phyloP scores from a whole-genome alignment of 1,139 yeast genomes.

The Saccharomyces hybrid region DNA sequence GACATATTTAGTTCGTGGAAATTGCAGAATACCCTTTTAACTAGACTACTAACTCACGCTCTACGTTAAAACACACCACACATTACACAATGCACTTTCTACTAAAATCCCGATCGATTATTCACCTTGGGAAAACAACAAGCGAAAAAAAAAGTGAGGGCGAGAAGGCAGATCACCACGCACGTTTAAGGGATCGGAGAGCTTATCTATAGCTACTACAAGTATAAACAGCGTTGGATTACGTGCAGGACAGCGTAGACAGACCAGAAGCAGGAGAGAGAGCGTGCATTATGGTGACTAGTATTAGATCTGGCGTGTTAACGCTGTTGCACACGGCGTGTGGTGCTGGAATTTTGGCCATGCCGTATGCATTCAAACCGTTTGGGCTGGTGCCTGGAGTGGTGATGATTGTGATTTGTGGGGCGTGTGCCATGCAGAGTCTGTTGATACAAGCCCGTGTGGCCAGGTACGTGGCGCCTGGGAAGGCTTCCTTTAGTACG shows the following conservation, averaged over 20 bases:
- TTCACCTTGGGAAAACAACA: slow-evolving; percentile 1
- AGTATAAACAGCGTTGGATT: background rate
- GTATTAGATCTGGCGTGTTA: slow-evolving; percentile 34
- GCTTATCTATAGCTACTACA: background rate
- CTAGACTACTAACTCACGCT: background rate
- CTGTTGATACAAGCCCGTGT: slow-evolving; percentile 25
- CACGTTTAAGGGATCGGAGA: background rate
- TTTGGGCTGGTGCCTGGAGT: slow-evolving; percentile 73
- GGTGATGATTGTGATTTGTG: slow-evolving; percentile 50
- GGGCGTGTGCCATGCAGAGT: slow-evolving; percentile 24
- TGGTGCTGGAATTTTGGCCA: slow-evolving; percentile 87
- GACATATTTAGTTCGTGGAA: slow-evolving; percentile 12
- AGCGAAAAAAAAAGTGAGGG: background rate
- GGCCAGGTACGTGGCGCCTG: slow-evolving; percentile 50
- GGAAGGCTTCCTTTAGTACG: slow-evolving; percentile 78
- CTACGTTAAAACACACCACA: background rate
- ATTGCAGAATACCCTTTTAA: background rate
- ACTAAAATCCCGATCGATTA: background rate
- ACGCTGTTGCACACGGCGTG: slow-evolving; percentile 55
- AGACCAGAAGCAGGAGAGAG: background rate
- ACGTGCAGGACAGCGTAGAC: background rate
- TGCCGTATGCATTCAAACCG: slow-evolving; percentile 83
- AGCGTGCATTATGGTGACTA: slow-evolving; percentile 1
- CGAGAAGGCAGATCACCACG: background rate
- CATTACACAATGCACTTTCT: background rate